A percentile compares a stretch with the other conserved stretches of the same genome.
These are phyloP conservation scores for Ottelia alismoides DNA, from an alignment of 106 monocot genomes.

Conservation along the genomic window DNA sequence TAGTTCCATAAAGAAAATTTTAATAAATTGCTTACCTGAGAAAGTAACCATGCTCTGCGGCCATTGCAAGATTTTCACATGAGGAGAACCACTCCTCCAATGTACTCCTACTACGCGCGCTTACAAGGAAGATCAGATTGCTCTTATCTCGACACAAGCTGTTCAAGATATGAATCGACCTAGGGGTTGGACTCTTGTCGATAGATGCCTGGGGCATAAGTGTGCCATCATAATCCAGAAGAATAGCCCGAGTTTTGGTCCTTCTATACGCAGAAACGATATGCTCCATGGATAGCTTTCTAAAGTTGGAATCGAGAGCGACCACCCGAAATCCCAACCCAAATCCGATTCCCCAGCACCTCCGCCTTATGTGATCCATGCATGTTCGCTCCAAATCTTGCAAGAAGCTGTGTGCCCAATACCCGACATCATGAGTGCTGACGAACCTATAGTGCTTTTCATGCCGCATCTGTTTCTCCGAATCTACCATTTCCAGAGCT, in stretches of 20 bases:
- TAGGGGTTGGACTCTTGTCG: not conserved
- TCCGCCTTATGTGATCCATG: not conserved
- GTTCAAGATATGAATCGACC: not conserved
- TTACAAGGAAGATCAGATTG: constrained; percentile 1
- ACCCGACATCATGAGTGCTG: constrained; percentile 1
- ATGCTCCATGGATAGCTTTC: not conserved
- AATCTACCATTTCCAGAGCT: not conserved
- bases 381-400: constrained; percentile 3
- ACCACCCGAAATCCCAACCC: not conserved
- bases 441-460: constrained; percentile 5
- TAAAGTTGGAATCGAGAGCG: not conserved
- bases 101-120: not conserved
- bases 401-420: constrained; percentile 1
- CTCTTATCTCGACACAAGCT: not conserved
- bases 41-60: constrained; percentile 6
- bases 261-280: not conserved
- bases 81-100: constrained; percentile 1
- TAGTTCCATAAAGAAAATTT: too few relatives aligned
- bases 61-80: not conserved
- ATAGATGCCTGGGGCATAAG: not conserved
- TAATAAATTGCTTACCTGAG: not conserved
- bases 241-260: not conserved
- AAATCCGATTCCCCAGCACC: constrained; percentile 1
- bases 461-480: constrained; percentile 3
- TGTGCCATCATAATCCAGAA: constrained; percentile 5